A percentile compares a stretch with the other conserved stretches of the same genome.
phyloP scores from a whole-genome alignment of 2,329 filamentous ascomycete genomes.

The Ophiostoma sp. region DNA sequence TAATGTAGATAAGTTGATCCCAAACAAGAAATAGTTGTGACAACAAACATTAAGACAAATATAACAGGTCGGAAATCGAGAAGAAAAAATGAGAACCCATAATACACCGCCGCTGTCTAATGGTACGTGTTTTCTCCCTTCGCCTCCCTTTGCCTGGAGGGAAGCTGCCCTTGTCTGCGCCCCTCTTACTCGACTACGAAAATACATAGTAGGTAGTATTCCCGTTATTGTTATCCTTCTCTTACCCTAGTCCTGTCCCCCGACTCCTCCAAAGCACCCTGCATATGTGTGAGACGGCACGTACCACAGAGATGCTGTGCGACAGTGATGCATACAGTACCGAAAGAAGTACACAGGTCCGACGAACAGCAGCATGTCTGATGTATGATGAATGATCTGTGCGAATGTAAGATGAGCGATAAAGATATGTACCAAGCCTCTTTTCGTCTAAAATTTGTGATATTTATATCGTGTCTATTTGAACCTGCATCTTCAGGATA shows the following conservation, averaged over 20 bases:
- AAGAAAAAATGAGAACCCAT: neutral
- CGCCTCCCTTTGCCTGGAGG: neutral
- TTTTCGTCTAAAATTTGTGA: neutral
- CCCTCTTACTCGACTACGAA: neutral
- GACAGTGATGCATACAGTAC: neutral
- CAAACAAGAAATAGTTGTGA: neutral
- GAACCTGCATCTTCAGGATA: neutral
- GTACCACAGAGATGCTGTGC: slow-evolving; percentile 2
- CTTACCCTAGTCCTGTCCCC: neutral
- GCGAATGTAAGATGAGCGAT: neutral
- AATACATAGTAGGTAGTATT: neutral
- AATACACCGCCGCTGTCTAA: neutral
- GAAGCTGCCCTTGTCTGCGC: neutral
- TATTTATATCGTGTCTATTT: neutral
- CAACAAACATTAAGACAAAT: neutral
- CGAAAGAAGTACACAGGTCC: neutral
- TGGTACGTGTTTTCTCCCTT: neutral
- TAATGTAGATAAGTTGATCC: neutral
- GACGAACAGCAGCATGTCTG: neutral
- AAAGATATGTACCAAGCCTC: neutral
- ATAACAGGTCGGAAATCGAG: neutral
- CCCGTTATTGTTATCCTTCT: neutral
- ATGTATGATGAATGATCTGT: neutral
- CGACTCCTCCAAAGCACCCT: neutral
- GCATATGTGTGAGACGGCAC: neutral